Percentiles rank a stretch among this genome's conserved stretches.
Conservation (phyloP, 179 eudicot genomes). For the Spergularia azorica region DNA sequence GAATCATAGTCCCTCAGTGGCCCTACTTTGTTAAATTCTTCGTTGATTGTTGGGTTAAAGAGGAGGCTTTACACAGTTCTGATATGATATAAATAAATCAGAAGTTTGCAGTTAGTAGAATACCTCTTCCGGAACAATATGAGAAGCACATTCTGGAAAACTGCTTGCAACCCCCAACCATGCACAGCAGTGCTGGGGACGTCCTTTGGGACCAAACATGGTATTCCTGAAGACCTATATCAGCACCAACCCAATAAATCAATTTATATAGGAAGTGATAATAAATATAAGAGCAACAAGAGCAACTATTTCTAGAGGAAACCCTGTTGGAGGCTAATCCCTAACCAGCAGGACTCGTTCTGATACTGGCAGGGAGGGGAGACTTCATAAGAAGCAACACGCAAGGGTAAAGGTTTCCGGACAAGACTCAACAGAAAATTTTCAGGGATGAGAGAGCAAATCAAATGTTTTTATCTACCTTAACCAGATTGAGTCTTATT, state of each 20-base stretch:
- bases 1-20: background rate
- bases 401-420: background rate
- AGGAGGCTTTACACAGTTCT: background rate
- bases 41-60: background rate
- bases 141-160: conserved; percentile 97
- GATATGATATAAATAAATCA: conserved; percentile 1
- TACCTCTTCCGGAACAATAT: conserved; percentile 98
- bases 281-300: background rate
- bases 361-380: background rate
- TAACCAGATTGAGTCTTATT: too few relatives aligned
- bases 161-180: conserved; percentile 99
- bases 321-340: background rate
- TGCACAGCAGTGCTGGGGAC: conserved; percentile 99
- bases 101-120: conserved; percentile 15
- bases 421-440: background rate
- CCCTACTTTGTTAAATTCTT: background rate
- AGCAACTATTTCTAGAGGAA: background rate
- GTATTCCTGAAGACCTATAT: conserved; percentile 95
- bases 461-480: too few relatives aligned
- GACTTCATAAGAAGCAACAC: background rate
- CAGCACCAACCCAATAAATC: conserved; percentile 19
- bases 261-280: background rate
- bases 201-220: conserved; percentile 99
- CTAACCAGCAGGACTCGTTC: background rate
- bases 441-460: background rate